Base-by-base conservation (phyloP, 139 green algal genomes). In the Chlamydomonas asymmetrica region DNA sequence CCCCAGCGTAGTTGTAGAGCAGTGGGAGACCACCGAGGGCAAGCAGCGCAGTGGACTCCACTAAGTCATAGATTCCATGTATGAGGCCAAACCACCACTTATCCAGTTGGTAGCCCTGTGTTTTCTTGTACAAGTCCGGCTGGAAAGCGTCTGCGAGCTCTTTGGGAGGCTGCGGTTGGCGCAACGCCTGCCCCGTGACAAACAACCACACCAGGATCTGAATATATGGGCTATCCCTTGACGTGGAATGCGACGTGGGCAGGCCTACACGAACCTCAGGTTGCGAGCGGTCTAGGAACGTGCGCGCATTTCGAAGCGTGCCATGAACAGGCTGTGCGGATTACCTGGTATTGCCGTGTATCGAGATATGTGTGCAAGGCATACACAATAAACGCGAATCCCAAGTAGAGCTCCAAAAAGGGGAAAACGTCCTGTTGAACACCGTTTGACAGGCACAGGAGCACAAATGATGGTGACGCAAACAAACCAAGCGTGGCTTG, bases 41-140 rank as follows among this genome's bases (percentile, higher is more conserved):
- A 35, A 62, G 34, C 29, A 45, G 4, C 34, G 57, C 34, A 83
- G 35, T 40, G 8, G 63, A 43, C 34, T 62, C 49, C 29, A 3
- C 22, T 4, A 6, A 22, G 7, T 74, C 23, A 54, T 50, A 65
- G 35, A 68, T 9, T 4, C 74, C 35, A 60, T 40, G 54, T 18
- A 8, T 18, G 5, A 13, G 18, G 27, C 27, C 43, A 1, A 38
- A 65, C 25, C 62, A 87, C 87, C 82, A 88, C 64, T 94, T 95
- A 74, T 93, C 91, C 10, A 92, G 31, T n/a, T 86, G 83, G 78
- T 96, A 96, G 0, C 75, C 71, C 63, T 89, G 87, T 5, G 80
- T 91, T 29, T 91, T 86, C 22, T 75, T 61, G 78, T 88, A 93
- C 34, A 86, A 67, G 4, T 80, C 81, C 1, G 35, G 25, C 7